phyloP scores from a whole-genome alignment of 805 yeast species.

The Priceomyces castillae region DNA sequence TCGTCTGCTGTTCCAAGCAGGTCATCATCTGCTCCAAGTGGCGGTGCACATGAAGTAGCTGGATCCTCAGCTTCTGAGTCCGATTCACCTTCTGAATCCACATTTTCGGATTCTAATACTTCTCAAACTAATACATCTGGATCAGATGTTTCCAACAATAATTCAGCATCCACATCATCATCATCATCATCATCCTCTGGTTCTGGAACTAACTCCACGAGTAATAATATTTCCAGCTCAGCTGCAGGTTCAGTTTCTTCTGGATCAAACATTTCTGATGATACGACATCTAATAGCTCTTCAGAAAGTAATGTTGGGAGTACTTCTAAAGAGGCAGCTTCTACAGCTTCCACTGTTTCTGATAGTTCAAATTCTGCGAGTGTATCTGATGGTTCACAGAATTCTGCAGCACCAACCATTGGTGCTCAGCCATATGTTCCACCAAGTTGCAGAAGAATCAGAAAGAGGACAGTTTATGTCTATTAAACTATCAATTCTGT shows the following conservation, averaged over 20 bases:
- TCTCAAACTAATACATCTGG: background rate
- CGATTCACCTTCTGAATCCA: background rate
- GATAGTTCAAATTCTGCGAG: background rate
- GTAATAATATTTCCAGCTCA: background rate
- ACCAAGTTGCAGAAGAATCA: background rate
- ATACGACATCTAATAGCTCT: background rate
- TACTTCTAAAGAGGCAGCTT: background rate
- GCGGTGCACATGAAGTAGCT: no score
- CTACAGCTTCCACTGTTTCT: background rate
- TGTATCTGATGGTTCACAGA: background rate
- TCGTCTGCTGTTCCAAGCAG: background rate
- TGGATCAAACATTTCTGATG: background rate
- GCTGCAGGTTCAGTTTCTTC: background rate
- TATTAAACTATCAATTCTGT: background rate
- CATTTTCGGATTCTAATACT: background rate
- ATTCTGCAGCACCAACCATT: background rate
- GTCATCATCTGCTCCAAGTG: conserved; percentile 8
- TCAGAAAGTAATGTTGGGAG: background rate
- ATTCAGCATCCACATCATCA: conserved; percentile 6
- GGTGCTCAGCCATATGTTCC: background rate
- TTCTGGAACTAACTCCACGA: conserved; percentile 4
- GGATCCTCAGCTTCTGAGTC: background rate
- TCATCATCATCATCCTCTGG: conserved; percentile 10
- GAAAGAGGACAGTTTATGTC: no score
- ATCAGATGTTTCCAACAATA: background rate